Evolutionary conservation across 1,284 basidiomycete genomes (phyloP), one percentile per base, ranked within the genome.

Genomic region (Leccinum variabile): DNA sequence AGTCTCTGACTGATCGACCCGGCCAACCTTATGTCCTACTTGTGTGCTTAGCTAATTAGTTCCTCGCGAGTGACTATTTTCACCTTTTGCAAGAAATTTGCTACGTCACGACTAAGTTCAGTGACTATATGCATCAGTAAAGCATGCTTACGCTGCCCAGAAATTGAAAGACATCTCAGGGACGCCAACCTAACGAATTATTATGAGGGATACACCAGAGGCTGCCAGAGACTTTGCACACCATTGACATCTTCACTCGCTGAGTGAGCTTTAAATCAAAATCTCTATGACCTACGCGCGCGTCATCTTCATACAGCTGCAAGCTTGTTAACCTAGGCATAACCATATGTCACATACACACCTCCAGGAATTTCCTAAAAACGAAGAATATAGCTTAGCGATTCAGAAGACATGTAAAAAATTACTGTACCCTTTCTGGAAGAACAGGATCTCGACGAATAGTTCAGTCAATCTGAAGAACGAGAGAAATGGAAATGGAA

Each of bases 211-310:
- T 18, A 50, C 32, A 33, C n/a, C 30, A 16, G 25, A 9, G 13
- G 46, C 39, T 14, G 1, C 14, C 8, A 5, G n/a, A 3, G 14
- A 44, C 32, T 10, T 7, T 10, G 65, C 82, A 65, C 50, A 92
- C 94, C 95, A 97, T 98, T 65, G 92, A 96, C 97, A 99, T 99
- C 78, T 98, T 99, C 61, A 98, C 96, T 61, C 94, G 81, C 55
- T 89, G 86, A 1, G 94, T 96, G 44, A 96, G 81, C 74, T 98
- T 98, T 63, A 98, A 78, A 70, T 97, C 95, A 72, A 98, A 97
- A 63, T 96, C 89, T 67, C 89, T 89, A 73, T 97, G 93, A 0
- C 95, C 95, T 62, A 94, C 86, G 49, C 89, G 83, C 1, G 95
- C 96, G 75, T 98, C 95, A 65, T 97, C 92, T 77, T 98, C 95